A percentile compares a stretch with the other conserved stretches of the same genome.
Conservation (phyloP, 1,139 yeast species). For the Suhomyces bokatorum region DNA sequence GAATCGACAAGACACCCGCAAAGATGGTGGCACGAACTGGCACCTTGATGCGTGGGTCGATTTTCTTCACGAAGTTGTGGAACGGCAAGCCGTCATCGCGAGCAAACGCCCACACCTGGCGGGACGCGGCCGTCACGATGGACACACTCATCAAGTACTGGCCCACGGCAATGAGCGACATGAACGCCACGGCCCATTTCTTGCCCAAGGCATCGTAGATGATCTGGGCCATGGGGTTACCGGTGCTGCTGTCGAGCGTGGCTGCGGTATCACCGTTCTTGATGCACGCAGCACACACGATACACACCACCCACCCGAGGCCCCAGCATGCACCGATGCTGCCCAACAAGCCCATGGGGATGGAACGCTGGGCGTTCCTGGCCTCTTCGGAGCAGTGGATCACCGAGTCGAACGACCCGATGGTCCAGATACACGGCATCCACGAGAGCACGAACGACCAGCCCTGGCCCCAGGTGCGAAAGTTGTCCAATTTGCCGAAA, state of each 20-base stretch:
- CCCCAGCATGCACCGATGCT: conserved; percentile 60
- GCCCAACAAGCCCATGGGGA: conserved; percentile 40
- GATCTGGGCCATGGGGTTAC: conserved; percentile 65
- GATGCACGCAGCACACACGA: conserved; percentile 56
- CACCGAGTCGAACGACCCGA: conserved; percentile 34
- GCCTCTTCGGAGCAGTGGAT: conserved; percentile 37
- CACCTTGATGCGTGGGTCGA: conserved; percentile 51
- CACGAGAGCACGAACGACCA: conserved; percentile 46
- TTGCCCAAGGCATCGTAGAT: conserved; percentile 66
- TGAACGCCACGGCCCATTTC: conserved; percentile 67
- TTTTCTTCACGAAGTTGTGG: conserved; percentile 49
- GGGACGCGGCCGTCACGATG: conserved; percentile 49
- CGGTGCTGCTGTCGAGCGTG: conserved; percentile 35
- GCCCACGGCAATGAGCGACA: conserved; percentile 58
- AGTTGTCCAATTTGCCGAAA: conserved; percentile 58
- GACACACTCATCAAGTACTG: conserved; percentile 70
- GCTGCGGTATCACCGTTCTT: conserved; percentile 16
- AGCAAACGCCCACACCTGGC: conserved; percentile 55
- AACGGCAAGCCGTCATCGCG: conserved; percentile 53
- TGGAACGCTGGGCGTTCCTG: conserved; percentile 27
- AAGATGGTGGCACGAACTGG: conserved; percentile 63
- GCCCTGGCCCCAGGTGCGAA: conserved; percentile 60
- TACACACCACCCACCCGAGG: conserved; percentile 58
- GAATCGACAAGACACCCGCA: conserved; percentile 47
- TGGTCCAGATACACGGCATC: conserved; percentile 37